These are phyloP conservation scores for Metschnikowia koreensis DNA, from an alignment of 805 yeast genomes.

Conservation along the genomic window DNA sequence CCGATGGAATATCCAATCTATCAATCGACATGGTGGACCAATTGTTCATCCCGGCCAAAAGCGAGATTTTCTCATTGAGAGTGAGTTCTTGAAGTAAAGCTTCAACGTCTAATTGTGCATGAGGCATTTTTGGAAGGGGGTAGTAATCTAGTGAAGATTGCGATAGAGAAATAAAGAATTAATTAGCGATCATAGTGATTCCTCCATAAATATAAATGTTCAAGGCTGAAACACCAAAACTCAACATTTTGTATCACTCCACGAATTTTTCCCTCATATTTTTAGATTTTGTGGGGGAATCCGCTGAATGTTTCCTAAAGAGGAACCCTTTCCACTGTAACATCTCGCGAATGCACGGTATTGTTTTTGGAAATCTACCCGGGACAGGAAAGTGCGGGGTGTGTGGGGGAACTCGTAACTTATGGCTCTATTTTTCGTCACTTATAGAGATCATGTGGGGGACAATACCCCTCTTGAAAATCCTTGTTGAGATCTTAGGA, in stretches of 20 bases:
- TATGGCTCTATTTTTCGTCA: neutral
- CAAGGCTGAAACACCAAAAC: too few relatives aligned
- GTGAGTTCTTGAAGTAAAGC: constrained; percentile 29
- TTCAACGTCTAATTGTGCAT: constrained; percentile 28
- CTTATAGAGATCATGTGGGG: too few relatives aligned
- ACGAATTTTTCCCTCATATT: too few relatives aligned
- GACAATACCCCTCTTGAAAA: too few relatives aligned
- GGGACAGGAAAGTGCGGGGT: neutral
- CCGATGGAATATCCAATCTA: constrained; percentile 19
- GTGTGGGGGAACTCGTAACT: neutral
- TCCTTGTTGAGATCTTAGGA: too few relatives aligned
- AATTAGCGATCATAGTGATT: neutral
- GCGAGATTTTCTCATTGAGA: constrained; percentile 34
- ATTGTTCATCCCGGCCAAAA: constrained; percentile 31
- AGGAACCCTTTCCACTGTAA: neutral
- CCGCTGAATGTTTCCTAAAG: neutral
- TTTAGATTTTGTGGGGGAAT: neutral
- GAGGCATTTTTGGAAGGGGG: constrained; percentile 6
- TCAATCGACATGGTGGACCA: constrained; percentile 16
- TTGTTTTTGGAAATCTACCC: neutral
- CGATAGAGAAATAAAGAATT: neutral
- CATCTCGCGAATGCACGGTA: neutral
- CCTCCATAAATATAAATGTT: neutral
- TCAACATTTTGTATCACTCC: too few relatives aligned
- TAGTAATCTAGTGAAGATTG: neutral